These are phyloP conservation scores for Poronia punctata DNA, from an alignment of 495 filamentous ascomycete species.

Conservation along the genomic window DNA sequence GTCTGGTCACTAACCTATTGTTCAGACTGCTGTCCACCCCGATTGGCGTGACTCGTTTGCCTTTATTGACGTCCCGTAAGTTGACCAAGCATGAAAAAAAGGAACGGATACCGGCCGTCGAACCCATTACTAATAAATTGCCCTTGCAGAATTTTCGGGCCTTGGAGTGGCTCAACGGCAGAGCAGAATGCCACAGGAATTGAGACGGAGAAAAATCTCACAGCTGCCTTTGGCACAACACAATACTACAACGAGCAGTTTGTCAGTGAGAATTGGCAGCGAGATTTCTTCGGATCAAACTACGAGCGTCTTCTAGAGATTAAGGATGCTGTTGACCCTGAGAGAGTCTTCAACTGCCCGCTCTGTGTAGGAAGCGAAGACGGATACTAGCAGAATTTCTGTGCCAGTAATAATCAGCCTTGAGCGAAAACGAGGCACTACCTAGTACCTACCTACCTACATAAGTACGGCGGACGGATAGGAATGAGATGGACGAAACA, in stretches of 20 bases:
- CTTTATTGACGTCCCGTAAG: slow-evolving; percentile 4
- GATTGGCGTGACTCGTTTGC: slow-evolving; percentile 3
- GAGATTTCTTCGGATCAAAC: slow-evolving; percentile 31
- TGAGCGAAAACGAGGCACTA: no score
- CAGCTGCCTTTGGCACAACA: neutral
- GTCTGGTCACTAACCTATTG: neutral
- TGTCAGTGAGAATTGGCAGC: slow-evolving; percentile 25
- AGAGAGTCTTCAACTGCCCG: slow-evolving; percentile 5
- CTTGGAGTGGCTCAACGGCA: slow-evolving; percentile 3
- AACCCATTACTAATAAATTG: slow-evolving; percentile 1
- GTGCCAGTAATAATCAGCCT: no score
- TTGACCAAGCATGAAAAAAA: neutral
- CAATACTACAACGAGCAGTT: slow-evolving; percentile 16
- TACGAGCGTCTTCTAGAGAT: slow-evolving; percentile 24
- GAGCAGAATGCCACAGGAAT: slow-evolving; percentile 1
- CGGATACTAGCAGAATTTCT: no score
- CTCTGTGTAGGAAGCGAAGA: slow-evolving; percentile 10
- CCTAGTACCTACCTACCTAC: no score
- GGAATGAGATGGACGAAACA: no score
- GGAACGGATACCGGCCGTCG: no score
- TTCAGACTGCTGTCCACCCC: slow-evolving; percentile 1
- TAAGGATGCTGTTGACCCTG: slow-evolving; percentile 27
- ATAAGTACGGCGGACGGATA: no score
- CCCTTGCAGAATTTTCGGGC: neutral
- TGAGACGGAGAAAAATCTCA: neutral